Evolutionary conservation across 805 yeast genomes (phyloP), one percentile per base, ranked within the genome.

Genomic region (Metschnikowia peoriensis): DNA sequence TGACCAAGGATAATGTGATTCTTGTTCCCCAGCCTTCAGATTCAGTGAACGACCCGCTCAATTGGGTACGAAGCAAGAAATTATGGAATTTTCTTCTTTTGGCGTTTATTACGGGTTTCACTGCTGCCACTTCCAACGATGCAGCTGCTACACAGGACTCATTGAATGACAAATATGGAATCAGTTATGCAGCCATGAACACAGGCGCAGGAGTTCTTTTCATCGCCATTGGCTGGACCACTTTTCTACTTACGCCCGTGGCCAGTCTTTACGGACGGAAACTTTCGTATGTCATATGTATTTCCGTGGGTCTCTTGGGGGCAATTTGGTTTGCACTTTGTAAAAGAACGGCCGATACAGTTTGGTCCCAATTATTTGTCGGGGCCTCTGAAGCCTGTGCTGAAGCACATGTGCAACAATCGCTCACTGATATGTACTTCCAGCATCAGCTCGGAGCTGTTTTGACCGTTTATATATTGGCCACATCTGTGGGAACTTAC

Each of bases 361-460:
- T 87, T 42, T 85, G 89, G 89, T 84, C 89, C 0, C 93, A 87
- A 66, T 67, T 87, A 41, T 86, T 88, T 66, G 89, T 86, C 17
- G 94, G 94, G n/a, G 83, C 86, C 16, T 77, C 86, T 38, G 96
- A 88, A 66, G 82, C 89, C 4, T 84, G 90, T 65, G 88, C 89
- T 11, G 89, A 84, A 64, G 87, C 89, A 28, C 85, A 82, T 53
- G 88, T 82, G 54, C 91, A 77, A 72, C 78, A 81, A 61, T 85
- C 83, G 44, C 76, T 79, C 60, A 80, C 90, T 2, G 96, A 89
- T 64, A 79, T 88, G 64, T 89, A 82, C 64, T 89, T 78, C 68
- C 86, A 83, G 57, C 96, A 89, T 66, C 91, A 88, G 63, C 73
- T 88, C 27, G 90, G 92, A 47, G 73, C 84, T 29, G 83, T 82